These are phyloP conservation scores for Alternaria angustiovoidea DNA, from an alignment of 2,329 filamentous ascomycete species.

Conservation along the genomic window DNA sequence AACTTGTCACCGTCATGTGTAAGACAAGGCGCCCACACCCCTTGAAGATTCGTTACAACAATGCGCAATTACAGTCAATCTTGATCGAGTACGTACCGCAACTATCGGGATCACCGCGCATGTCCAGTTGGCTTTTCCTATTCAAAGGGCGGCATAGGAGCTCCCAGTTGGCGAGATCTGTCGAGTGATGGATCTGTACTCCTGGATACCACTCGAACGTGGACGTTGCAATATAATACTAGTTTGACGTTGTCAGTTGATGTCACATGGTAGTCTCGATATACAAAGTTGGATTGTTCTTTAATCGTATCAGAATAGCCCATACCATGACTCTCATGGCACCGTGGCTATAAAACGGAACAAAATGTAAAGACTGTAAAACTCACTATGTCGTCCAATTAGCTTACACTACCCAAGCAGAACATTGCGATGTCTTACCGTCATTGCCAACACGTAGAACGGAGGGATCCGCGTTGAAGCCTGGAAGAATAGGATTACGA, in stretches of 20 bases:
- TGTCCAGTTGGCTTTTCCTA: slow-evolving; percentile 60
- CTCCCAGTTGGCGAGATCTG: slow-evolving; percentile 61
- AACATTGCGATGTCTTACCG: slow-evolving; percentile 18
- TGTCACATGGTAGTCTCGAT: neutral
- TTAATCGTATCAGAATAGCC: neutral
- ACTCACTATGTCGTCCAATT: slow-evolving; percentile 8
- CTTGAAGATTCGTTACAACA: slow-evolving; percentile 13
- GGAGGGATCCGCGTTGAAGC: slow-evolving; percentile 70
- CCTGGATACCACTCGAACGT: slow-evolving; percentile 70
- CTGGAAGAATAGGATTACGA: slow-evolving; percentile 63
- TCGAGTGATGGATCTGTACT: slow-evolving; percentile 62
- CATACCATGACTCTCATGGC: neutral
- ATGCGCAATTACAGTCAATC: neutral
- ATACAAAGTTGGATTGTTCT: neutral
- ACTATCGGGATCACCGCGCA: slow-evolving; percentile 62
- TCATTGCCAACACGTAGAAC: slow-evolving; percentile 59
- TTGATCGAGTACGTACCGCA: slow-evolving; percentile 47
- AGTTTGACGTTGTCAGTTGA: neutral
- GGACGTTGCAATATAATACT: slow-evolving; percentile 67
- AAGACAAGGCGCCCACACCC: slow-evolving; percentile 70
- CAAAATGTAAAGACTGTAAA: neutral
- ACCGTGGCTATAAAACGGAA: neutral
- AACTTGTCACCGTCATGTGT: slow-evolving; percentile 68
- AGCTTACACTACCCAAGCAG: neutral
- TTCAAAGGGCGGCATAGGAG: slow-evolving; percentile 63